These are phyloP conservation scores for Tylopilus cervinicoccineus DNA, from an alignment of 768 basidiomycete species.

Conservation along the genomic window DNA sequence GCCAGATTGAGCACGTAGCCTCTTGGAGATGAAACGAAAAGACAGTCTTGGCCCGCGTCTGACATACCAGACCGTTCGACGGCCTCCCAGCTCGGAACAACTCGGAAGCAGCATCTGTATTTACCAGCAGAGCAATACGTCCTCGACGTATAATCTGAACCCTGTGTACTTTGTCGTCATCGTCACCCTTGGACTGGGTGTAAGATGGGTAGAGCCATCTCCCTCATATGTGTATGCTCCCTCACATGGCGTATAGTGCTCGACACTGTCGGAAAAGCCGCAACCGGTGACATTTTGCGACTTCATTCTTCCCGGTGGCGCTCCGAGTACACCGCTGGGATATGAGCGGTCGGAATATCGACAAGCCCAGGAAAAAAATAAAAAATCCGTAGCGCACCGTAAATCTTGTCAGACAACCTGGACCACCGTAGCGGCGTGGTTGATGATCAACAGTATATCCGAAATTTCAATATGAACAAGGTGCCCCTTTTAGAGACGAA, in stretches of 20 bases:
- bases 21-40: background rate
- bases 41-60: background rate
- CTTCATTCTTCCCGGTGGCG: no score
- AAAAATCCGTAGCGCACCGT: background rate
- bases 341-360: no score
- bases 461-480: background rate
- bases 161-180: slow-evolving; percentile 51
- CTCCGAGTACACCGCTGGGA: no score
- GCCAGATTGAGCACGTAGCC: background rate
- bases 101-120: slow-evolving; percentile 60
- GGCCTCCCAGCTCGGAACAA: background rate
- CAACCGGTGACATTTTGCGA: no score
- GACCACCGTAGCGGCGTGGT: slow-evolving; percentile 65
- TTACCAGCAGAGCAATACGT: no score
- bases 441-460: slow-evolving; percentile 52
- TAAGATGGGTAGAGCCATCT: no score
- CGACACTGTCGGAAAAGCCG: background rate
- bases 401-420: background rate
- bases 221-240: no score
- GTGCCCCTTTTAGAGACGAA: background rate
- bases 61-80: background rate
- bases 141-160: slow-evolving; percentile 46
- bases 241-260: background rate
- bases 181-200: slow-evolving; percentile 23
- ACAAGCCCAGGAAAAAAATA: background rate